Evolutionary conservation across 352 stramenopile species (phyloP), one percentile per base, ranked within the genome.

Genomic region (Globisporangium nagaii): DNA sequence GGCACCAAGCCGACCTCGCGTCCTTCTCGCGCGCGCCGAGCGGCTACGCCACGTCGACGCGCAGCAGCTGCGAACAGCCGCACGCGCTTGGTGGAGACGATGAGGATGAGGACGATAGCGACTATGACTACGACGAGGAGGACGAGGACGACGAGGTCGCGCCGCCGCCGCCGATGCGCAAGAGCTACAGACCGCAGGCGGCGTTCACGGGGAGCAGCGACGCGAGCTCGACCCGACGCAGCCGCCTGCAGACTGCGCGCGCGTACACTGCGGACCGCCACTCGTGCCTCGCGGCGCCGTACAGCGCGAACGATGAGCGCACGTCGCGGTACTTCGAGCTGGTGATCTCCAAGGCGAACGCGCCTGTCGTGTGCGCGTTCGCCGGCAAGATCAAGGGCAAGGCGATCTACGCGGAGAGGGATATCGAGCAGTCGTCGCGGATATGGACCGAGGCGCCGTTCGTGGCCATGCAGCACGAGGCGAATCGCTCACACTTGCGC

Each of bases 391-490:
- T 81, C 45, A 90, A 88, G 49, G 80, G 80, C 49, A 90, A 90
- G 35, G 77, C 80, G 39, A 86, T 88, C 54, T 88, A 84, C 66
- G 75, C 77, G 9, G 66, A 80, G 35, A 36, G 36, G 31, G 68
- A 81, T n/a, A 48, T 90, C 19, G 61, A 69, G 19, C 71, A 69
- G 40, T 54, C 68, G 24, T 69, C 63, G 6, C 56, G 62, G 5
- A 81, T 92, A 36, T 90, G 79, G 79, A 90, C 73, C 49, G 81
- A 92, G 53, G 55, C 71, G 31, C 76, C 81, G 2, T 78, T 87
- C 32, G 66, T 92, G 25, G 81, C 74, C 46, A 87, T 92, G 75
- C 81, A 89, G 65, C 71, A 87, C 57, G 72, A 83, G 48, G 19
- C 36, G 7, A 88, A 85, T 47, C 52, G 66, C 7, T 46, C 22